Base-by-base conservation (phyloP, 208 protist species). In the Trypanosoma vivax region DNA sequence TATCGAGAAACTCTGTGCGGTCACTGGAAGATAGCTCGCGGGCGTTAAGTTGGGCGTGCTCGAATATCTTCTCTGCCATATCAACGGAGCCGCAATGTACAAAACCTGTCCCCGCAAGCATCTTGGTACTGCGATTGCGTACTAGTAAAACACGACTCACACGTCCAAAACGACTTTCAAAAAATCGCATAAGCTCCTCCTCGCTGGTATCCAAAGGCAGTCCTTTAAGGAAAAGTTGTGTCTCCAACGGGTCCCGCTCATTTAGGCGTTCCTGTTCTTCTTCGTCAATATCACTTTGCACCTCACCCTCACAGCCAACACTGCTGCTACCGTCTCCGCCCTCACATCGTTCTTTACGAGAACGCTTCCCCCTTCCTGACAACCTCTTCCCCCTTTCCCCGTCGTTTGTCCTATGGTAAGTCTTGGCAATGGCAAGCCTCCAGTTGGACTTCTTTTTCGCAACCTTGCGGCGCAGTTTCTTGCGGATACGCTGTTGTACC, bases 231-330 rank as follows among this genome's bases (percentile, higher is more conserved):
- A 94, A 94, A 27, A 94, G 75, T 68, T 94, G 88, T 5, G 88
- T 94, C 21, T 87, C 71, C 3, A 94, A 65, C 24, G 88, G 88
- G 54, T 94, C 76, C 19, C 73, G 69, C 63, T 83, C 42, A 61
- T 94, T 94, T 64, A 94, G 46, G 31, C 83, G 83, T 51, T 88
- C 69, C 73, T 91, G 70, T 62, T 85, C 83, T 52, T 91, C 83
- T 67, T 94, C 88, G 45, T 94, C 88, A 21, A 94, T 79, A 39
- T 94, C 88, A 46, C 82, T 90, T 63, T 94, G 83, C 53, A 94
- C 83, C 68, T 94, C 86, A 28, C 40, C 49, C 1, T 51, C 46
- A 3, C 52, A 65, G 23, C 71, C 77, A 10, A 72, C 76, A 34
- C 29, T 40, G 25, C 53, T 68, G 48, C 49, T 68, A 41, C 74